Evolutionary conservation across 805 yeast genomes (phyloP).

Genomic region (Pichia scutulata): DNA sequence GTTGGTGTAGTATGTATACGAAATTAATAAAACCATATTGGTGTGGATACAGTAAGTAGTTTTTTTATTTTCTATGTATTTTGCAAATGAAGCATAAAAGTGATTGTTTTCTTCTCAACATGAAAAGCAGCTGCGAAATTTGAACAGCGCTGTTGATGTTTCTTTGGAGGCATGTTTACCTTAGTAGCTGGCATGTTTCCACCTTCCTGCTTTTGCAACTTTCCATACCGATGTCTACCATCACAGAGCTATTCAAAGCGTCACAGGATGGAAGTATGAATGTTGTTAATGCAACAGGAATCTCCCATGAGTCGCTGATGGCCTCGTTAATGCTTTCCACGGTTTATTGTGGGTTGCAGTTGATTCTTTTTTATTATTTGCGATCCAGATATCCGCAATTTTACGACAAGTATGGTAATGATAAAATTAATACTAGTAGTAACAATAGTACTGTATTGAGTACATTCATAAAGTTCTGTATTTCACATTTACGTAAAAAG

Average conservation of each 20-base stretch:
- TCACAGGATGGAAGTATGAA: slow-evolving; percentile 6
- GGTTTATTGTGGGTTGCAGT: slow-evolving; percentile 46
- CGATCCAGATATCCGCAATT: slow-evolving; percentile 31
- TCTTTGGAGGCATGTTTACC: neutral
- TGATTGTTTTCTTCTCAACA: no score
- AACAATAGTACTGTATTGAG: neutral
- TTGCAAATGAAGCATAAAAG: no score
- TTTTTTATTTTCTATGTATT: no score
- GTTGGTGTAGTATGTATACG: neutral
- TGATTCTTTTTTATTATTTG: slow-evolving; percentile 33
- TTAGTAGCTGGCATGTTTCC: neutral
- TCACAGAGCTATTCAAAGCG: neutral
- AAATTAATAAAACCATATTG: neutral
- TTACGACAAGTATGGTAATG: slow-evolving; percentile 47
- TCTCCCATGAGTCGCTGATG: slow-evolving; percentile 47
- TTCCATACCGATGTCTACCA: neutral
- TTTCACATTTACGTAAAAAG: slow-evolving; percentile 13
- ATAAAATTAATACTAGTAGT: neutral
- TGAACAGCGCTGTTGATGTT: neutral
- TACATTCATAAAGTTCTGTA: neutral
- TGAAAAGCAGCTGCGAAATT: neutral
- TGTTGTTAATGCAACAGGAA: slow-evolving; percentile 29
- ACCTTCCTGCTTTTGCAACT: neutral
- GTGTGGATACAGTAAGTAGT: no score
- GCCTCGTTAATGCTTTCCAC: slow-evolving; percentile 50